phyloP scores from a whole-genome alignment of 306 rosid genomes.

The Vigna angularis region DNA sequence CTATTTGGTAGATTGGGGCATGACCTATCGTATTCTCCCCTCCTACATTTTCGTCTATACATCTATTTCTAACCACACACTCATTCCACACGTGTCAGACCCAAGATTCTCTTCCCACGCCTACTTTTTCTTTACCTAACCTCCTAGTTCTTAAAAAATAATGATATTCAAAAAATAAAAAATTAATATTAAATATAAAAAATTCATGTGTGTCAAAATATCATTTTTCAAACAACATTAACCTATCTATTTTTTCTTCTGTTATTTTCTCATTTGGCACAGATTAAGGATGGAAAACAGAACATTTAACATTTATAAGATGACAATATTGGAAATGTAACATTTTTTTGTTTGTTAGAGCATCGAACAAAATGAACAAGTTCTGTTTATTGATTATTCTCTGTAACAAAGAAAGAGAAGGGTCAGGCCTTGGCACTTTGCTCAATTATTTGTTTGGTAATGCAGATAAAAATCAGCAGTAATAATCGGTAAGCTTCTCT shows the following conservation, averaged over 20 bases:
- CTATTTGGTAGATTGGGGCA: constrained; percentile 14
- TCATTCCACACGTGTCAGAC: constrained; percentile 30
- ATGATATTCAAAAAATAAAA: too few species aligned
- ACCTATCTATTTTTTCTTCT: too few species aligned
- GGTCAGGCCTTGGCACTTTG: too few species aligned
- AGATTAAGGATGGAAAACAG: background rate
- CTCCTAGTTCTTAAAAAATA: background rate
- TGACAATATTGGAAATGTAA: background rate
- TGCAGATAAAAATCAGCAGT: background rate
- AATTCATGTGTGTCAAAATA: too few species aligned
- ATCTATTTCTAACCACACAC: background rate
- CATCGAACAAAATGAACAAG: too few species aligned
- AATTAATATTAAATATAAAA: too few species aligned
- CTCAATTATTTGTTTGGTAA: too few species aligned
- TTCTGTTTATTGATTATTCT: constrained; percentile 11
- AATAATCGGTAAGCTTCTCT: constrained; percentile 13
- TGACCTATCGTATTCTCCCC: constrained; percentile 22
- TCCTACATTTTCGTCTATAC: constrained; percentile 19
- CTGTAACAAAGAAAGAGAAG: background rate
- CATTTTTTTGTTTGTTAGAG: too few species aligned
- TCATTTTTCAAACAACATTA: too few species aligned
- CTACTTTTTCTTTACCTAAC: background rate
- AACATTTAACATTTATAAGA: background rate
- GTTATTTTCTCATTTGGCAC: background rate
- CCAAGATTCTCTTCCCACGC: constrained; percentile 41